A percentile compares a stretch with the other conserved stretches of the same genome.
Conservation (phyloP, 2,329 filamentous ascomycete species). For the Diplodia corticola region DNA sequence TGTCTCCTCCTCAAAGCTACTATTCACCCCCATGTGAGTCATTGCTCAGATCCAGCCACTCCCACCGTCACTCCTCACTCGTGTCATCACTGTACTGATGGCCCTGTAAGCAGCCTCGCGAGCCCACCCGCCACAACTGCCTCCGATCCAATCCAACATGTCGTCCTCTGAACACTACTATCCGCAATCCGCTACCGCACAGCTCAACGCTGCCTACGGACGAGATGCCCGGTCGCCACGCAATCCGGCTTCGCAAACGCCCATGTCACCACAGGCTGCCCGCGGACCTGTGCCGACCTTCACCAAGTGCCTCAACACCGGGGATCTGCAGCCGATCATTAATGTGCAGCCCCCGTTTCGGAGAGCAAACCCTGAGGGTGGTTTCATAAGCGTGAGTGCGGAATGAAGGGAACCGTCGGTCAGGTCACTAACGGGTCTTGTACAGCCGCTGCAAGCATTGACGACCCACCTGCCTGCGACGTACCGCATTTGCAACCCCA, state of each 20-base stretch:
- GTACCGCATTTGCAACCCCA: conserved; percentile 96
- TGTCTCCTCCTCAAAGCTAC: conserved; percentile 58
- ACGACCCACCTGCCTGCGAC: conserved; percentile 91
- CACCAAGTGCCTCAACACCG: conserved; percentile 69
- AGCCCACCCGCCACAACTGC: conserved; percentile 67
- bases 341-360: conserved; percentile 88
- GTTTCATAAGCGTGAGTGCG: conserved; percentile 86
- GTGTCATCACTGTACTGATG: conserved; percentile 28
- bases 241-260: conserved; percentile 52
- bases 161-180: conserved; percentile 67
- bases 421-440: conserved; percentile 25
- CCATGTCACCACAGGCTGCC: conserved; percentile 46
- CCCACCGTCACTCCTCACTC: conserved; percentile 23
- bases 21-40: conserved; percentile 60
- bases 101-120: conserved; percentile 39
- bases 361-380: conserved; percentile 92
- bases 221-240: conserved; percentile 54
- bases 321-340: conserved; percentile 78
- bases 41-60: conserved; percentile 2
- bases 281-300: conserved; percentile 84
- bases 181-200: conserved; percentile 66
- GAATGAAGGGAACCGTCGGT: not conserved
- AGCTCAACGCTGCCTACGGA: conserved; percentile 68
- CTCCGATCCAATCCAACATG: conserved; percentile 71
- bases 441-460: conserved; percentile 89